Base-by-base conservation (phyloP, 179 eudicot genomes). In the Camellia oleifera region DNA sequence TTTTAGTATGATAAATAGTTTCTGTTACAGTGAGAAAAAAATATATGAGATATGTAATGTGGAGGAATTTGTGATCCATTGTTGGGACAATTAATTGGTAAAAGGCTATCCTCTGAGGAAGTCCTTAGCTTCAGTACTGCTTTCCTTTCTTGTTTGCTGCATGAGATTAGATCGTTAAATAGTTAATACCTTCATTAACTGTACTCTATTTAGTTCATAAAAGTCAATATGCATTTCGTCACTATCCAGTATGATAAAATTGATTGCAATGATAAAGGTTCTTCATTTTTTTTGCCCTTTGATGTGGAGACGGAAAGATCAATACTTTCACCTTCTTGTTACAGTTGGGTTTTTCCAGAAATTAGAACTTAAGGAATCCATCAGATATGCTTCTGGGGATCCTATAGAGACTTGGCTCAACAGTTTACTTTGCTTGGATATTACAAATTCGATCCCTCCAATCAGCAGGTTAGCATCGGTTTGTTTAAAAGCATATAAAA, bases 331-430 rank as follows among this genome's bases (percentile, higher is more conserved):
- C 15, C 15, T 72, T 52, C n/a, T 50, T 72, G 26, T 18, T 72
- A 20, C 9, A 5, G 0, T 72, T 50, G 60, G 60, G 44, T 11
- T 6, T 72, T 72, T 72, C 13, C 17, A 4, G 60, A 72, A 52
- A 52, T 18, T 72, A 60, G 75, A 72, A 52, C 75, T 72, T n/a
- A 3, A 2, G 60, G 75, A 50, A 6, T 20, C 98, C 44, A 94
- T 94, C 58, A 92, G 99, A 94, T 96, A 96, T 86, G 94, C 93
- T 50, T 88, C 92, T 50, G 93, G 91, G 74, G 98, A 94, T 86
- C 93, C 94, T 66, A 85, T 96, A 72, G 99, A 96, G 80, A 87
- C 92, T 45, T 96, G 99, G 99, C 98, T 96, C 74, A 83, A 94
- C 83, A 81, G 81, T 76, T 83, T 94, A 68, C 91, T 96, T 64